Conservation (phyloP, 768 basidiomycete genomes). For the Termitomyces sp. region DNA sequence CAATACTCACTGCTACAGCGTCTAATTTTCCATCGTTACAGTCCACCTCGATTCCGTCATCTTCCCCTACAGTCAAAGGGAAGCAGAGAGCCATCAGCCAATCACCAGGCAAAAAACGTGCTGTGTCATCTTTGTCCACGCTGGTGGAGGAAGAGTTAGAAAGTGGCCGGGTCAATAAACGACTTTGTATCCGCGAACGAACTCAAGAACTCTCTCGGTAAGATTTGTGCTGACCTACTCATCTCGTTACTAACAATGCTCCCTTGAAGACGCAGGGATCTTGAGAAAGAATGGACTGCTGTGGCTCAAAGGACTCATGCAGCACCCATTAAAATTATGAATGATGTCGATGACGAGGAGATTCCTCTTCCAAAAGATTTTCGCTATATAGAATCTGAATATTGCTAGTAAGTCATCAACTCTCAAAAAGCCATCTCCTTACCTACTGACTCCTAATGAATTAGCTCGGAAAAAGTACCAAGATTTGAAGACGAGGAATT, state of each 20-base stretch:
- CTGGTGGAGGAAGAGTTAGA: not conserved
- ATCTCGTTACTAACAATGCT: not conserved
- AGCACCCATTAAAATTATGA: constrained; percentile 34
- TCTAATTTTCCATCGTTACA: not conserved
- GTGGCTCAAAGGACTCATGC: constrained; percentile 27
- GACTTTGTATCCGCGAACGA: not conserved
- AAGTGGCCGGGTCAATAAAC: not conserved
- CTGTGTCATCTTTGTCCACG: not conserved
- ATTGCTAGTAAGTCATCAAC: constrained; percentile 41
- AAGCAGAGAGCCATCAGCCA: not conserved
- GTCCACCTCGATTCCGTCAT: not conserved
- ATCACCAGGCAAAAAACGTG: constrained; percentile 4
- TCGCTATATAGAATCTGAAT: constrained; percentile 52
- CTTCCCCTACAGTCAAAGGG: constrained; percentile 2
- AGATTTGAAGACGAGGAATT: constrained; percentile 26
- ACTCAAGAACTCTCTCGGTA: not conserved
- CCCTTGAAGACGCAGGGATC: constrained; percentile 20
- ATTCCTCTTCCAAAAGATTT: constrained; percentile 44
- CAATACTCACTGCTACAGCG: not conserved
- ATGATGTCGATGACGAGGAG: constrained; percentile 42
- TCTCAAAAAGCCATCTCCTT: not conserved
- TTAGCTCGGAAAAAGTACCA: constrained; percentile 19
- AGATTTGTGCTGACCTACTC: not conserved
- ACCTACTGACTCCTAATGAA: not conserved
- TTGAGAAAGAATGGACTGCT: constrained; percentile 34